Percentiles rank a stretch among this genome's conserved stretches.
These are phyloP conservation scores for Candida tetrigidarum DNA, from an alignment of 1,139 yeast genomes.

Conservation along the genomic window DNA sequence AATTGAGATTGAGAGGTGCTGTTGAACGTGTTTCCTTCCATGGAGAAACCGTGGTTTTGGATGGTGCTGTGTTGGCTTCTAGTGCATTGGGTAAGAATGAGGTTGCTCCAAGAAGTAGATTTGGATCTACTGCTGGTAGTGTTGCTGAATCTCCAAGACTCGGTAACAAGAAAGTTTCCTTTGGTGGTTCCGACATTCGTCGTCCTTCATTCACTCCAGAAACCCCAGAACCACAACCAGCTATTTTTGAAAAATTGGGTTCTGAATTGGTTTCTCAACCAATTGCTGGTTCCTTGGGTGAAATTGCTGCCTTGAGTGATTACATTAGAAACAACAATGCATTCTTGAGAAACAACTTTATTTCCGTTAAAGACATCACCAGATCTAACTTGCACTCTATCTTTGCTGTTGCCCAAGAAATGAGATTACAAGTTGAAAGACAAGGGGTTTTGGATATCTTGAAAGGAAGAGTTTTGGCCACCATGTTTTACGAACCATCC, in stretches of 20 bases:
- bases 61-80: slow-evolving; percentile 67
- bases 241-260: slow-evolving; percentile 61
- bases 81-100: slow-evolving; percentile 67
- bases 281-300: slow-evolving; percentile 66
- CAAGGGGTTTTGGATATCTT: slow-evolving; percentile 91
- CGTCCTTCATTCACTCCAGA: slow-evolving; percentile 49
- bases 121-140: slow-evolving; percentile 46
- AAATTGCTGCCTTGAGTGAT: slow-evolving; percentile 76
- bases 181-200: slow-evolving; percentile 37
- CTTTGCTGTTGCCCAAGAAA: slow-evolving; percentile 97
- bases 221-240: slow-evolving; percentile 34
- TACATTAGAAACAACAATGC: slow-evolving; percentile 84
- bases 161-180: slow-evolving; percentile 51
- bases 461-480: slow-evolving; percentile 89
- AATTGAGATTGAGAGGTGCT: slow-evolving; percentile 67
- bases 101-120: slow-evolving; percentile 44
- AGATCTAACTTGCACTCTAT: slow-evolving; percentile 90
- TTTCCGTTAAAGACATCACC: slow-evolving; percentile 85
- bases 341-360: slow-evolving; percentile 83
- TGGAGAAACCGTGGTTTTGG: slow-evolving; percentile 80
- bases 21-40: slow-evolving; percentile 86
- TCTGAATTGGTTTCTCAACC: slow-evolving; percentile 77
- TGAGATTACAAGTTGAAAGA: slow-evolving; percentile 97
- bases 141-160: slow-evolving; percentile 51
- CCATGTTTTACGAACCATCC: slow-evolving; percentile 98